Conservation (phyloP, 257 asterid species). For the Nicotiana noctiflora region DNA sequence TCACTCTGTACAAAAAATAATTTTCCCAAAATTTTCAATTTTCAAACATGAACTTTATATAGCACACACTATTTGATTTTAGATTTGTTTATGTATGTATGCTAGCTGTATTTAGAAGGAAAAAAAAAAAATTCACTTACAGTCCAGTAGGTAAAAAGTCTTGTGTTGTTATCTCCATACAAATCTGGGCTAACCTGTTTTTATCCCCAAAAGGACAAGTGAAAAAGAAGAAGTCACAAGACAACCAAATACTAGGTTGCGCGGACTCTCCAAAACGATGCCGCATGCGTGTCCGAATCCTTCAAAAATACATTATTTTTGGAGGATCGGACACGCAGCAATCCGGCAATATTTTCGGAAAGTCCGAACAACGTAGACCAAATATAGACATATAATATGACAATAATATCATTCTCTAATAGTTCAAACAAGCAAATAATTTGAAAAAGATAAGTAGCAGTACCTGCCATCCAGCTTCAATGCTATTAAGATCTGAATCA, state of each 20-base stretch:
- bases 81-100: not conserved
- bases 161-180: conserved; percentile 73
- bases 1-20: conserved; percentile 52
- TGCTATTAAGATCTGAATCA: conserved; percentile 70
- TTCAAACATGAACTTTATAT: conserved; percentile 7
- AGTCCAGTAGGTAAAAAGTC: conserved; percentile 95
- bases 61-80: not conserved
- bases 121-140: conserved; percentile 35
- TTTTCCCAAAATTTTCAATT: conserved; percentile 15
- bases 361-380: too few relatives aligned
- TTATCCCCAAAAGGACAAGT: not conserved
- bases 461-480: conserved; percentile 97
- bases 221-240: not conserved
- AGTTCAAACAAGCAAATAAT: not conserved
- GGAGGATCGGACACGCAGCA: too few relatives aligned
- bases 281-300: too few relatives aligned
- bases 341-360: too few relatives aligned
- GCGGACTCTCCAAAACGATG: too few relatives aligned
- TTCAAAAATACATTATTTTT: too few relatives aligned
- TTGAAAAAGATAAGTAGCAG: not conserved
- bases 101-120: conserved; percentile 26
- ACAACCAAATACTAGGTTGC: not conserved
- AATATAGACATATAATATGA: not conserved
- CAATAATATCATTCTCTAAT: not conserved
- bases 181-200: conserved; percentile 83